phyloP scores from a whole-genome alignment of 805 yeast genomes.

The Geotrichum ghanense region DNA sequence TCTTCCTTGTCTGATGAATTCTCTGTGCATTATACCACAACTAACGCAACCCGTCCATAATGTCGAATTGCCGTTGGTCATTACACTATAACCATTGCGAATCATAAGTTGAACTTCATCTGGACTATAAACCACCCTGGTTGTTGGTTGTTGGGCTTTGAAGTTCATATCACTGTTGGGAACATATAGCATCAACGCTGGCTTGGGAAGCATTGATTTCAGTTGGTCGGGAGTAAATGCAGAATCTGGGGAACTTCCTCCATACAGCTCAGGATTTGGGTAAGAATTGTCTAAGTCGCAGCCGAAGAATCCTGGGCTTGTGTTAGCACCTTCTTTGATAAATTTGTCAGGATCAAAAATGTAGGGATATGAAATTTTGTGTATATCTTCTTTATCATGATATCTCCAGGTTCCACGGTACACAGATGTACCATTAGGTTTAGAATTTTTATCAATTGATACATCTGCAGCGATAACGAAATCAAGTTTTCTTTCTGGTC shows the following conservation, averaged over 20 bases:
- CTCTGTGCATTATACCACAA: slow-evolving; percentile 74
- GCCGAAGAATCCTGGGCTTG: slow-evolving; percentile 67
- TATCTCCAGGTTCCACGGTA: slow-evolving; percentile 20
- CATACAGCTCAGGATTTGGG: slow-evolving; percentile 46
- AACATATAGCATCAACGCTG: slow-evolving; percentile 67
- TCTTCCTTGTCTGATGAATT: slow-evolving; percentile 54
- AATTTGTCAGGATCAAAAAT: slow-evolving; percentile 18
- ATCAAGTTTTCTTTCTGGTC: slow-evolving; percentile 49
- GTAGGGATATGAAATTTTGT: slow-evolving; percentile 16
- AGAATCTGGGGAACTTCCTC: slow-evolving; percentile 27
- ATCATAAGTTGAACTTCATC: slow-evolving; percentile 51
- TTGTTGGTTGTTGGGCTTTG: slow-evolving; percentile 63
- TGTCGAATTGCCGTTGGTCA: slow-evolving; percentile 58
- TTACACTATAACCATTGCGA: slow-evolving; percentile 65
- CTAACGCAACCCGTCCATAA: slow-evolving; percentile 69
- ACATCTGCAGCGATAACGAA: slow-evolving; percentile 41
- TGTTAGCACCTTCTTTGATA: slow-evolving; percentile 13
- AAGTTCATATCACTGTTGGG: slow-evolving; percentile 62
- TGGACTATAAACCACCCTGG: slow-evolving; percentile 48
- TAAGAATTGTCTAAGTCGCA: slow-evolving; percentile 49
- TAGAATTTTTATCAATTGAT: slow-evolving; percentile 18
- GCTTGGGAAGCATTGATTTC: slow-evolving; percentile 32
- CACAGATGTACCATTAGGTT: slow-evolving; percentile 22
- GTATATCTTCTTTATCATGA: slow-evolving; percentile 17
- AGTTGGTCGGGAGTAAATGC: neutral